Evolutionary conservation across 140 eudicot species (phyloP), one percentile per base, ranked within the genome.

Genomic region (Anethum foeniculum): DNA sequence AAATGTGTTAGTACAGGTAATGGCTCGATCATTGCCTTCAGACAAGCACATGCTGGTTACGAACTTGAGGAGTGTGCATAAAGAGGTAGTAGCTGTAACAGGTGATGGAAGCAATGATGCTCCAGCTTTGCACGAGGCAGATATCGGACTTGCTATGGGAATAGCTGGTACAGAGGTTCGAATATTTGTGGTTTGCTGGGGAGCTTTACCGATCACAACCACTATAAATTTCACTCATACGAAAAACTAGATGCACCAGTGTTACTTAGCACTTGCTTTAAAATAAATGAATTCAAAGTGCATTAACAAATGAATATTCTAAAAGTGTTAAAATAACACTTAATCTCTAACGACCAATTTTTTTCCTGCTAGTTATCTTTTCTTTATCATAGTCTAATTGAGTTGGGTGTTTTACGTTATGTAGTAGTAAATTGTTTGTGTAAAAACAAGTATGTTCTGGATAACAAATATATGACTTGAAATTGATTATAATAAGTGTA

Each of bases 51-150:
- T 78, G 72, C 81, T 89, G 25, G 93, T 87, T 5, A 84, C 68
- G 32, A 82, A 83, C n/a, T 77, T 89, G 72, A 85, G 89, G 81
- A 82, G 71, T 13, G 41, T 81, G 27, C 65, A 85, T 34, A 83
- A 65, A 51, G 84, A 86, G 74, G 94, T 90, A 21, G 94, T 90
- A 54, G 94, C 94, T 54, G 94, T 90, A 6, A 90, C 94, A 0
- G 94, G 94, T 78, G 94, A 90, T 84, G 94, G 91, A 34, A 90
- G 91, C 6, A 88, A 88, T 79, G 94, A 90, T 80, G 93, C 93
- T 68, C 93, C 93, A 12, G 93, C 93, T 54, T 82, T 90, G 82
- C 91, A 87, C 58, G 94, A 90, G 82, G 88, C 93, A 3, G 91
- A 90, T 82, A 87, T 90, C 15, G 93, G 93, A 73, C 89, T 90